Evolutionary conservation across 805 yeast species (phyloP).

Genomic region (Barnettozyma populi): DNA sequence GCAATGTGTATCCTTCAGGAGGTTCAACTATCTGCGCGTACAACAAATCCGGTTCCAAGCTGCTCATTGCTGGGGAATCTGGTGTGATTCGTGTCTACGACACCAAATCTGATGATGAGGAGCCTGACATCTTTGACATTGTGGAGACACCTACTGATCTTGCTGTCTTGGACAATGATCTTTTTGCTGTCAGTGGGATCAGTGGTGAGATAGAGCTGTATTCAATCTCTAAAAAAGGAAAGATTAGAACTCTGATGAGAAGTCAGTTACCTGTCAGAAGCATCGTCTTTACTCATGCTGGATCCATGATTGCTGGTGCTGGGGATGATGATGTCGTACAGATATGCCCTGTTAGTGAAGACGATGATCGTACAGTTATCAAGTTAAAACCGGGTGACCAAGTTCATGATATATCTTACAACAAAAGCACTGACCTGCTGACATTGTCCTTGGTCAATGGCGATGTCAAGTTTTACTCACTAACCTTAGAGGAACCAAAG

Average conservation of each 20-base stretch:
- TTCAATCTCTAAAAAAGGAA: constrained; percentile 12
- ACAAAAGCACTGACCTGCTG: constrained; percentile 48
- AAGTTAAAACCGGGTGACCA: constrained; percentile 45
- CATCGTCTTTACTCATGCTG: constrained; percentile 54
- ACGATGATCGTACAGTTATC: constrained; percentile 15
- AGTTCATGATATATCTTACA: constrained; percentile 50
- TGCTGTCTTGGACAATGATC: constrained; percentile 12
- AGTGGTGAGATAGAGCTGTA: constrained; percentile 24
- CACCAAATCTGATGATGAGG: constrained; percentile 17
- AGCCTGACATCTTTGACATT: constrained; percentile 23
- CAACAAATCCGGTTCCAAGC: constrained; percentile 16
- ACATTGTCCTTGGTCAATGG: constrained; percentile 60
- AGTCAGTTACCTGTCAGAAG: constrained; percentile 38
- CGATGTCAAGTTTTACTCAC: constrained; percentile 44
- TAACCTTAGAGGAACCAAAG: constrained; percentile 49
- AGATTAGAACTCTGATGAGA: constrained; percentile 17
- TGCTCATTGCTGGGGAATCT: constrained; percentile 21
- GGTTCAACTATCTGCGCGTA: constrained; percentile 17
- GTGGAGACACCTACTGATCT: constrained; percentile 20
- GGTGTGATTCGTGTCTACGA: constrained; percentile 21
- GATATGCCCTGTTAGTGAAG: constrained; percentile 37
- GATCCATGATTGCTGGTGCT: constrained; percentile 51
- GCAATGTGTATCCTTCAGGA: constrained; percentile 22
- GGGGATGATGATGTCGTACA: constrained; percentile 62
- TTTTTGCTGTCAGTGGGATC: constrained; percentile 19